A percentile compares a stretch with the other conserved stretches of the same genome.
These are phyloP conservation scores for Smittium culicis DNA, from an alignment of 371 early-diverging fungal species.

Conservation along the genomic window DNA sequence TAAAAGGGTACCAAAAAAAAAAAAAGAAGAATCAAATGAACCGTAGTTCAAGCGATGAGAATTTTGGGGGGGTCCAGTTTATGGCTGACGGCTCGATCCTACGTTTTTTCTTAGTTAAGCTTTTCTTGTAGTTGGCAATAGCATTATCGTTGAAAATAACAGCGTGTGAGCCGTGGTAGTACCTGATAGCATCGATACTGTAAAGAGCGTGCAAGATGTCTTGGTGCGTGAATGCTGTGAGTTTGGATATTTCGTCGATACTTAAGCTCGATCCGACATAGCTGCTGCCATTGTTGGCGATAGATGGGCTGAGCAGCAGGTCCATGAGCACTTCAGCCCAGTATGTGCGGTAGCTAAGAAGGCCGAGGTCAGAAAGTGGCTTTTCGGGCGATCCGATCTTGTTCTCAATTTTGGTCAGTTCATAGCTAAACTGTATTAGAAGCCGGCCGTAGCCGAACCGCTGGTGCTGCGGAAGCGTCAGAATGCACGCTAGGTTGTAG, in stretches of 20 bases:
- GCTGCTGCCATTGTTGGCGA: constrained; percentile 11
- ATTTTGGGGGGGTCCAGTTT: constrained; percentile 66
- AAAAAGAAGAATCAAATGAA: constrained; percentile 41
- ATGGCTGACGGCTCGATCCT: constrained; percentile 63
- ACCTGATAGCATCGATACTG: constrained; percentile 81
- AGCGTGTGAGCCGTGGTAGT: constrained; percentile 85
- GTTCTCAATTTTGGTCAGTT: constrained; percentile 90
- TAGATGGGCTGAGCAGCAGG: constrained; percentile 19
- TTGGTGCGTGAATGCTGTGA: constrained; percentile 51
- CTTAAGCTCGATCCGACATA: background rate
- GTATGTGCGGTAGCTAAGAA: constrained; percentile 89
- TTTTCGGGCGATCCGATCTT: constrained; percentile 97
- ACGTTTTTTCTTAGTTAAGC: constrained; percentile 50
- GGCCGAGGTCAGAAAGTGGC: constrained; percentile 96
- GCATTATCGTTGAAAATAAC: constrained; percentile 80
- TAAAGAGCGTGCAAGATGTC: constrained; percentile 84
- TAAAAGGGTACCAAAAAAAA: no score
- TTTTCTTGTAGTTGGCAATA: constrained; percentile 60
- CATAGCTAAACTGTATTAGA: constrained; percentile 95
- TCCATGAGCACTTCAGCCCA: constrained; percentile 83
- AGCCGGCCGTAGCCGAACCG: constrained; percentile 95
- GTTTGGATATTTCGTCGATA: constrained; percentile 34
- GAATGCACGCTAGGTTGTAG: constrained; percentile 99
- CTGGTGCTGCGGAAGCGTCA: constrained; percentile 98
- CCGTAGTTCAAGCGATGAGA: constrained; percentile 59